phyloP scores from a whole-genome alignment of 495 filamentous ascomycete species.

The Aspergillus olivimuriae region DNA sequence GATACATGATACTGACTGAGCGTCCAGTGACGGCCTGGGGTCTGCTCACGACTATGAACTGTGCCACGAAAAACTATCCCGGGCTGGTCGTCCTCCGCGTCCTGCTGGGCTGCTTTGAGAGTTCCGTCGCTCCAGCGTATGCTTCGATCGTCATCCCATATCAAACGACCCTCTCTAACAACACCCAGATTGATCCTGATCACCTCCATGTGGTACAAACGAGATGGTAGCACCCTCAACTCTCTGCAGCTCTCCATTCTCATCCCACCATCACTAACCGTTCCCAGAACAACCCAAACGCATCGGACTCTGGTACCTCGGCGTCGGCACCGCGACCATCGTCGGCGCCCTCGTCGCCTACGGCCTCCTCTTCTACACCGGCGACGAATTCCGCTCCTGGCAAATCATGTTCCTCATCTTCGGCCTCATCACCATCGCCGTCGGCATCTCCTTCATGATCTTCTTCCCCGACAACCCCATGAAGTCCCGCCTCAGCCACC shows the following conservation, averaged over 20 bases:
- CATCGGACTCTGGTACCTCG: constrained; percentile 61
- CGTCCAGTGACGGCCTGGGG: constrained; percentile 45
- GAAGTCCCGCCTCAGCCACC: constrained; percentile 36
- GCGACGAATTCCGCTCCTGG: constrained; percentile 26
- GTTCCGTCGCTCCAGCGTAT: constrained; percentile 52
- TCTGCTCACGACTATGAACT: constrained; percentile 53
- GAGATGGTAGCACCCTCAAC: constrained; percentile 22
- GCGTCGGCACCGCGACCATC: constrained; percentile 56
- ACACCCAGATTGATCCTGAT: constrained; percentile 29
- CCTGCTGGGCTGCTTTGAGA: constrained; percentile 62
- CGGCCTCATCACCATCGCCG: constrained; percentile 29
- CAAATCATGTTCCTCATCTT: constrained; percentile 38
- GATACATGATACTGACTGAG: neutral
- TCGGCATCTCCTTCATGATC: constrained; percentile 26
- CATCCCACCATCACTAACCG: constrained; percentile 1
- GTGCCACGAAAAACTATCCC: constrained; percentile 45
- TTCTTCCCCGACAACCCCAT: constrained; percentile 47
- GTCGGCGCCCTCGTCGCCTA: constrained; percentile 54
- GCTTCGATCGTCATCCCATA: too few relatives aligned
- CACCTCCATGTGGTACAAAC: constrained; percentile 29
- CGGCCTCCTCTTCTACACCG: constrained; percentile 21
- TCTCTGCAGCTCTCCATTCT: neutral
- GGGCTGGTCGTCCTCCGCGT: constrained; percentile 45
- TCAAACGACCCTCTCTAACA: constrained; percentile 21
- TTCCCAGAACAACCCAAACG: constrained; percentile 48